Evolutionary conservation across 345 rosid species (phyloP).

Genomic region (Bruguiera gymnorhiza): DNA sequence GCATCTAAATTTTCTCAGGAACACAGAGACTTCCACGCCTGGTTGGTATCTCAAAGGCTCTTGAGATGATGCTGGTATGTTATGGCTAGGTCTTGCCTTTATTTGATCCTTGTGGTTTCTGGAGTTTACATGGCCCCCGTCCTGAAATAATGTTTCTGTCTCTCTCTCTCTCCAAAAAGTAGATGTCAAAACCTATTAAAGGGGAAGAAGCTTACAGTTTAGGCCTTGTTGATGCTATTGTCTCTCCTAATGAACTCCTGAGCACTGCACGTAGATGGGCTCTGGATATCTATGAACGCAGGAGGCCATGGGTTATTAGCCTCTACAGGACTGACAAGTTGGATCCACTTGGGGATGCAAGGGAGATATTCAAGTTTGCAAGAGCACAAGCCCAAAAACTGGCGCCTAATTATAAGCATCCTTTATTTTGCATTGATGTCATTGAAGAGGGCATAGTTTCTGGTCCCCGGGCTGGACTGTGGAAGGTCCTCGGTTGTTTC

Average conservation of each 20-base stretch:
- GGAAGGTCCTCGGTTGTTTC: constrained; percentile 53
- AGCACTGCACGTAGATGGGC: constrained; percentile 82
- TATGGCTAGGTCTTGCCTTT: constrained; percentile 14
- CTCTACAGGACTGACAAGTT: constrained; percentile 74
- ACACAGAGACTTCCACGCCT: constrained; percentile 99
- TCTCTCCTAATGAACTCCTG: constrained; percentile 59
- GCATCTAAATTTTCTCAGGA: constrained; percentile 52
- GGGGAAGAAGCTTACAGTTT: constrained; percentile 64
- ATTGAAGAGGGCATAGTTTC: constrained; percentile 85
- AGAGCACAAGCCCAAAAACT: constrained; percentile 64
- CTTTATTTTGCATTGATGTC: constrained; percentile 78
- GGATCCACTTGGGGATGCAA: constrained; percentile 84
- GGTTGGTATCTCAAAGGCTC: constrained; percentile 86
- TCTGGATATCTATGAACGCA: constrained; percentile 61
- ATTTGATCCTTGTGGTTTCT: constrained; percentile 14
- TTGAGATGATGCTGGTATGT: constrained; percentile 96
- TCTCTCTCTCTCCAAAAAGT: constrained; percentile 3
- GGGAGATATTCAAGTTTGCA: constrained; percentile 81
- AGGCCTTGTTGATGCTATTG: constrained; percentile 83
- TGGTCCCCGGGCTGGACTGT: constrained; percentile 71
- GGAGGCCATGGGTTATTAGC: constrained; percentile 82
- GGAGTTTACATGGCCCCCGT: neutral
- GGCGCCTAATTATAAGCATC: constrained; percentile 83
- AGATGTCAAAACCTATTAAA: constrained; percentile 83
- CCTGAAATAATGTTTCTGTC: neutral